A percentile compares a stretch with the other conserved stretches of the same genome.
phyloP scores from a whole-genome alignment of 441 rosid species.

The Theobroma grandiflorum region DNA sequence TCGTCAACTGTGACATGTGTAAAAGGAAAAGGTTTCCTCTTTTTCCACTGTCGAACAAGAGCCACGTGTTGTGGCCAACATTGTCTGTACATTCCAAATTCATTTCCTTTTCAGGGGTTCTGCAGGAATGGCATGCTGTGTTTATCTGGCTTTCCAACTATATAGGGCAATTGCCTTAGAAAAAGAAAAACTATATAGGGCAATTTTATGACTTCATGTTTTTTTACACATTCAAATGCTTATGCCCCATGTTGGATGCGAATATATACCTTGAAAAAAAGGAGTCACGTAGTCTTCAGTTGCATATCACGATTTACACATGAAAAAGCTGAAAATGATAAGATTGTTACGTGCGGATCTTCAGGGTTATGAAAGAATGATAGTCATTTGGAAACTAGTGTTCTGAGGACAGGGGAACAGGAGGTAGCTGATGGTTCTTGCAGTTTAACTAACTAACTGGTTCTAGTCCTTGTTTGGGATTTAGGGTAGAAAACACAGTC shows the following conservation, averaged over 20 bases:
- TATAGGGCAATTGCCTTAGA: background rate
- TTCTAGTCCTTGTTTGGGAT: background rate
- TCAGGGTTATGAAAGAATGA: background rate
- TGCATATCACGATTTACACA: background rate
- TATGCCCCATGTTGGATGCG: background rate
- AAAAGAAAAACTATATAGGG: too few relatives aligned
- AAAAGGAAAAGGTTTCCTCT: conserved; percentile 1
- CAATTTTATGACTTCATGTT: background rate
- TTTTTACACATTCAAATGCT: background rate
- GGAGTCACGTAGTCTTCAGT: background rate
- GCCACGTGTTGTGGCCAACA: conserved; percentile 13
- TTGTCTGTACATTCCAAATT: background rate
- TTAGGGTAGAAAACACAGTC: background rate
- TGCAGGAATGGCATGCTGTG: background rate
- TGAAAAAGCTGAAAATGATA: background rate
- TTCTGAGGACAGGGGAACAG: background rate
- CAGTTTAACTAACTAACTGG: background rate
- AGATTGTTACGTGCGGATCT: background rate
- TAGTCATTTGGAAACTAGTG: background rate
- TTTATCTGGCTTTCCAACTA: background rate
- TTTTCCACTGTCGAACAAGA: conserved; percentile 17
- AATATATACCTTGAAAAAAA: background rate
- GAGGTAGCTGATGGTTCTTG: background rate
- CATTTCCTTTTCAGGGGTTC: background rate
- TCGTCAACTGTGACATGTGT: conserved; percentile 37